Conservation (phyloP, 139 green algal genomes). For the Monoraphidium neglectum region DNA sequence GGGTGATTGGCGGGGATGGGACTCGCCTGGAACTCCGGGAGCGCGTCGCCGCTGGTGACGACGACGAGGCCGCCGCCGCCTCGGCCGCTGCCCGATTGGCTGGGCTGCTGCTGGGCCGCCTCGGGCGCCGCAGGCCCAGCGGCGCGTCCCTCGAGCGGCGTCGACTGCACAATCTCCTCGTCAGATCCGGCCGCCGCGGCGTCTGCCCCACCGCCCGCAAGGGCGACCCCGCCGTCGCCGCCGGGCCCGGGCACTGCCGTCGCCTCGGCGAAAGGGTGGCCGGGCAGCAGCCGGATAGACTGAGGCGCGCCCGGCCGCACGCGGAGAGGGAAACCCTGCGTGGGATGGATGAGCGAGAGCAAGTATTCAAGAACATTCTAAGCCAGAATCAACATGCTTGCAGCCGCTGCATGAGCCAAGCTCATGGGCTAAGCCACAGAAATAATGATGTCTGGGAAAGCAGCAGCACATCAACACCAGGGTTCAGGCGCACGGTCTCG, state of each 20-base stretch:
- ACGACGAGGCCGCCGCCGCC: not conserved
- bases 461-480: too few species aligned
- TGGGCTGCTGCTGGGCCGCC: not conserved
- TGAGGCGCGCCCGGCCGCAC: conserved; percentile 56
- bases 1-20: too few species aligned
- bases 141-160: not conserved
- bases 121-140: too few species aligned
- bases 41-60: conserved; percentile 34
- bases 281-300: conserved; percentile 44
- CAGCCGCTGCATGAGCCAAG: too few species aligned
- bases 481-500: too few species aligned
- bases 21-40: conserved; percentile 43
- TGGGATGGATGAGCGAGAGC: not conserved
- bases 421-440: too few species aligned
- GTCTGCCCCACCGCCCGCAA: not conserved
- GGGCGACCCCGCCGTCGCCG: not conserved
- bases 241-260: not conserved
- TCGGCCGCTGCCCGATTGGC: not conserved
- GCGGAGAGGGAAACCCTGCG: conserved; percentile 39
- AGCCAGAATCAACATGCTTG: too few species aligned
- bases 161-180: not conserved
- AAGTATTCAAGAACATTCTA: not conserved
- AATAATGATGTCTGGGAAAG: too few species aligned
- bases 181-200: not conserved
- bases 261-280: conserved; percentile 26